Percentiles rank a stretch among this genome's conserved stretches.
Conservation (phyloP, 768 basidiomycete genomes). For the Kwoniella botswanensis region DNA sequence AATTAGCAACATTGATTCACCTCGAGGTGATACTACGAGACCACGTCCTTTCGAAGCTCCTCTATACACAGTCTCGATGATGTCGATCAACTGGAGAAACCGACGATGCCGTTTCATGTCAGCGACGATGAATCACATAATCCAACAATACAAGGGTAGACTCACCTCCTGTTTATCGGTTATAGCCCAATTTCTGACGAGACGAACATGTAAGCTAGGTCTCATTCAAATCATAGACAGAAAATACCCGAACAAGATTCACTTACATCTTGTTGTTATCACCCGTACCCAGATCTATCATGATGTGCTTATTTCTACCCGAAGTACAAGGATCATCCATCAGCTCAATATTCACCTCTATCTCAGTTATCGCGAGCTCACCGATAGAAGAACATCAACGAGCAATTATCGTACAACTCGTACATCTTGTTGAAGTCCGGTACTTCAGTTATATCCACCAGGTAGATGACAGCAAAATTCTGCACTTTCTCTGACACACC, state of each 20-base stretch:
- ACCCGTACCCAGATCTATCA: slow-evolving; percentile 99
- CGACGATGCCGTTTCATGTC: neutral
- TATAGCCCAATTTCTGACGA: slow-evolving; percentile 92
- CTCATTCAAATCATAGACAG: neutral
- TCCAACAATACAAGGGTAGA: neutral
- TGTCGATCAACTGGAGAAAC: slow-evolving; percentile 79
- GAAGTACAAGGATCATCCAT: neutral
- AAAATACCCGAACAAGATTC: neutral
- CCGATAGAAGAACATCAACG: slow-evolving; percentile 98
- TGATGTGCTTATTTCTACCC: slow-evolving; percentile 93
- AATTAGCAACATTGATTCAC: slow-evolving; percentile 60
- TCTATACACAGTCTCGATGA: slow-evolving; percentile 96
- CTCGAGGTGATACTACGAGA: slow-evolving; percentile 95
- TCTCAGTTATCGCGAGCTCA: slow-evolving; percentile 59
- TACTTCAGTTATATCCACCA: slow-evolving; percentile 92
- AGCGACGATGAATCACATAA: neutral
- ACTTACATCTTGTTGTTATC: slow-evolving; percentile 99
- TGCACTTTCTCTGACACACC: slow-evolving; percentile 92
- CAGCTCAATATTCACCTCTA: slow-evolving; percentile 5
- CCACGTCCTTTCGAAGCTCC: slow-evolving; percentile 97
- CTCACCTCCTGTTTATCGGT: slow-evolving; percentile 95
- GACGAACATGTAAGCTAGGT: slow-evolving; percentile 14
- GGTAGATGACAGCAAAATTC: slow-evolving; percentile 97
- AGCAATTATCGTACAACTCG: slow-evolving; percentile 95
- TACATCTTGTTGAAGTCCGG: slow-evolving; percentile 99